Conservation (phyloP, 371 early-diverging fungal species). For the Syncephalastrum monosporum region DNA sequence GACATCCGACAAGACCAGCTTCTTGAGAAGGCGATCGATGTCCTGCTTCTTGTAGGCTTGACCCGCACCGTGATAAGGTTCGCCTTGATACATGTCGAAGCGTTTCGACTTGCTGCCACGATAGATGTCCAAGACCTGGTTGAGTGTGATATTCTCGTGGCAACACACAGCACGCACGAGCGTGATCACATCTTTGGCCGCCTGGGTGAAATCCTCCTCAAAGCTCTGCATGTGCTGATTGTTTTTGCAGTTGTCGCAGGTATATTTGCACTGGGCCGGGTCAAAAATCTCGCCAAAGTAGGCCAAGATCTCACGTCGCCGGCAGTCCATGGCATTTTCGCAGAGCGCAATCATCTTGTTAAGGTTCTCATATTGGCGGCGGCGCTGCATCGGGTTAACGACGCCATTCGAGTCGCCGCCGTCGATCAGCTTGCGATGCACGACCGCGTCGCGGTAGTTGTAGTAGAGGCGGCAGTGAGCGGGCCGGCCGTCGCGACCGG, state of each 20-base stretch:
- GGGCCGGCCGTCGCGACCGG: slow-evolving; percentile 95
- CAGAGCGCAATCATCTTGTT: slow-evolving; percentile 91
- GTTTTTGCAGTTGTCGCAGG: slow-evolving; percentile 94
- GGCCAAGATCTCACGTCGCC: slow-evolving; percentile 86
- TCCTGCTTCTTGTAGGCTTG: slow-evolving; percentile 52
- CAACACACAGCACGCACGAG: slow-evolving; percentile 41
- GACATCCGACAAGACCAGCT: slow-evolving; percentile 58
- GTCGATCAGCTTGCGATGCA: slow-evolving; percentile 79
- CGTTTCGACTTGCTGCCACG: slow-evolving; percentile 68
- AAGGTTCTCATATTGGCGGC: slow-evolving; percentile 83
- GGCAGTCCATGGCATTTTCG: slow-evolving; percentile 93
- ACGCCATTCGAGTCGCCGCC: slow-evolving; percentile 60
- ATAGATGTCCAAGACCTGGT: slow-evolving; percentile 78
- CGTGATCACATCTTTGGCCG: slow-evolving; percentile 55
- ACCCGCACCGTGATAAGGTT: slow-evolving; percentile 67
- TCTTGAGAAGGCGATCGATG: slow-evolving; percentile 66
- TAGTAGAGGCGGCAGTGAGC: slow-evolving; percentile 93
- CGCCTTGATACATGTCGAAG: slow-evolving; percentile 49
- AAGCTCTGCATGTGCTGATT: slow-evolving; percentile 18
- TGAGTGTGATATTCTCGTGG: slow-evolving; percentile 65
- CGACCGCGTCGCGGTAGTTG: slow-evolving; percentile 75
- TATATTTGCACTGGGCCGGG: slow-evolving; percentile 63
- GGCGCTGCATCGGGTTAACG: slow-evolving; percentile 82
- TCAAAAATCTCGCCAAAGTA: slow-evolving; percentile 97
- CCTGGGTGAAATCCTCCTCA: slow-evolving; percentile 17